phyloP scores from a whole-genome alignment of 2,329 filamentous ascomycete genomes.

The Venturia asperata region DNA sequence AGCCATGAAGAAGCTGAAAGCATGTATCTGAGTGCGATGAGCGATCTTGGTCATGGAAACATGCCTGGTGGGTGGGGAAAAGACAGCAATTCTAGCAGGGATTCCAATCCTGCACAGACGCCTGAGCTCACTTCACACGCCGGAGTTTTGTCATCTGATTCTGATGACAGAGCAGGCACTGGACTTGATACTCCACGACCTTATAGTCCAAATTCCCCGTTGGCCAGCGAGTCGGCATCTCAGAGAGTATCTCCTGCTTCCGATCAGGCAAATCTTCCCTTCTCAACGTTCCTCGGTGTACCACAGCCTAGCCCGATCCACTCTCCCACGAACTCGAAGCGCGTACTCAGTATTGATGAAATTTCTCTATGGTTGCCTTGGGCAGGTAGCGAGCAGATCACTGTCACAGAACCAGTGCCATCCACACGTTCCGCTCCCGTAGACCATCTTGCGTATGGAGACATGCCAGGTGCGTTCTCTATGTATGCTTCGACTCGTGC shows the following conservation, averaged over 20 bases:
- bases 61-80: constrained; percentile 20
- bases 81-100: constrained; percentile 16
- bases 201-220: constrained; percentile 11
- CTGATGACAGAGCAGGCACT: background rate
- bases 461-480: constrained; percentile 19
- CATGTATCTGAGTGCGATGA: constrained; percentile 73
- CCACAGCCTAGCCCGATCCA: background rate
- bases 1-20: constrained; percentile 76
- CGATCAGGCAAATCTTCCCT: background rate
- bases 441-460: constrained; percentile 7
- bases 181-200: constrained; percentile 17
- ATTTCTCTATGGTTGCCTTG: constrained; percentile 17
- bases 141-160: background rate
- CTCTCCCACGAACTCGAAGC: constrained; percentile 3
- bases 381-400: background rate
- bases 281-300: background rate
- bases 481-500: background rate
- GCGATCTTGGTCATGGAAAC: constrained; percentile 28
- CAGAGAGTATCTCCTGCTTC: background rate
- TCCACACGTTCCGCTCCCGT: background rate
- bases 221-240: constrained; percentile 2
- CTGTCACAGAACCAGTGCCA: background rate
- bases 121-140: background rate
- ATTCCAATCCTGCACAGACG: background rate
- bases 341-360: constrained; percentile 18